A percentile compares a stretch with the other conserved stretches of the same genome.
Evolutionary conservation across 495 filamentous ascomycete species (phyloP).

Genomic region (Acidomyces sp.): DNA sequence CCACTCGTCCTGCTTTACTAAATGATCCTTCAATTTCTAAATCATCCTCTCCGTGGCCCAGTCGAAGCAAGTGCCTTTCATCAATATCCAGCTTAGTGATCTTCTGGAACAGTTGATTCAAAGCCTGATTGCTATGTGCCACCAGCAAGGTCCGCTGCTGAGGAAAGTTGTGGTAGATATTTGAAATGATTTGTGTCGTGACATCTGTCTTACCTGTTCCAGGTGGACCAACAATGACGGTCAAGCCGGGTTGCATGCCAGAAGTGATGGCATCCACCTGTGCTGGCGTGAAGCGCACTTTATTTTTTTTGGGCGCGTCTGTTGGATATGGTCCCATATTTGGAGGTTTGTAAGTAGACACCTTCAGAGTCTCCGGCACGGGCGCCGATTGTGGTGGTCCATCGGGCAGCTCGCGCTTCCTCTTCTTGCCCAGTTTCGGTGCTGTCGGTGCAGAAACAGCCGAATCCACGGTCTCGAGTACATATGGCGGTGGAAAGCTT

Average conservation of each 20-base stretch:
- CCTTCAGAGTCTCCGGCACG: slow-evolving; percentile 52
- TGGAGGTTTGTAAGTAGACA: slow-evolving; percentile 82
- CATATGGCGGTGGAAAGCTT: slow-evolving; percentile 77
- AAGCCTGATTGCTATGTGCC: slow-evolving; percentile 92
- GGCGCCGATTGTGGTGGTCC: slow-evolving; percentile 42
- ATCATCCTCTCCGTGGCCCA: slow-evolving; percentile 93
- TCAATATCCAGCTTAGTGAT: slow-evolving; percentile 92
- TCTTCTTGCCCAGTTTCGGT: slow-evolving; percentile 53
- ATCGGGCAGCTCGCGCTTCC: slow-evolving; percentile 52
- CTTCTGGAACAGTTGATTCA: slow-evolving; percentile 99
- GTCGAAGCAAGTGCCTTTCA: slow-evolving; percentile 78
- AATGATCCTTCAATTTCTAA: slow-evolving; percentile 75
- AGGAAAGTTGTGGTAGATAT: slow-evolving; percentile 97
- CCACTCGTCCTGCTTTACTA: slow-evolving; percentile 89
- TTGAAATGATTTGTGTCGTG: slow-evolving; percentile 95
- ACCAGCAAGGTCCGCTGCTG: slow-evolving; percentile 81
- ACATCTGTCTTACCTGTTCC: slow-evolving; percentile 98
- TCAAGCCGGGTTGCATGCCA: slow-evolving; percentile 87
- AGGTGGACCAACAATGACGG: slow-evolving; percentile 87
- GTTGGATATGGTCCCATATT: slow-evolving; percentile 86
- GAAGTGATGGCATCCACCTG: slow-evolving; percentile 90
- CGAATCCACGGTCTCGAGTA: slow-evolving; percentile 50
- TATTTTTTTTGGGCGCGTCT: slow-evolving; percentile 73
- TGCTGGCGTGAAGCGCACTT: slow-evolving; percentile 74
- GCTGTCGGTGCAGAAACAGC: slow-evolving; percentile 27